Percentiles rank a stretch among this genome's conserved stretches.
phyloP scores from a whole-genome alignment of 2,329 filamentous ascomycete genomes.

The Cladosporium sp. region DNA sequence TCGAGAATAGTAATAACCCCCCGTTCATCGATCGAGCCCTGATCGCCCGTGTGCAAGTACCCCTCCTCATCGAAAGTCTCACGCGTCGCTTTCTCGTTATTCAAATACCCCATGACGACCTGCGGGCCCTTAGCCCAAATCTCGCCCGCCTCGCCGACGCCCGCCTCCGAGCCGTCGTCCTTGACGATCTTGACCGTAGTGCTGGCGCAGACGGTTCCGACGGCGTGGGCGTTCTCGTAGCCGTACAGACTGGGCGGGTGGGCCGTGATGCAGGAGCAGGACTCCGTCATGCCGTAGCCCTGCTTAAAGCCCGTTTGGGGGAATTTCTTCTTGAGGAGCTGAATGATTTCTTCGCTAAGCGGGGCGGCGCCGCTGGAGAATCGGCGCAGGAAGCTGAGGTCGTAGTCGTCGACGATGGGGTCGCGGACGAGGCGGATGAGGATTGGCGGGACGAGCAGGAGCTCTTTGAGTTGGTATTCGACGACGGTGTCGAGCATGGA shows the following conservation, averaged over 20 bases:
- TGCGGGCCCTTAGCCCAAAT: constrained; percentile 22
- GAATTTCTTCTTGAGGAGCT: constrained; percentile 53
- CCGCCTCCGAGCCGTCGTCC: constrained; percentile 52
- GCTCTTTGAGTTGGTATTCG: constrained; percentile 51
- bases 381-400: constrained; percentile 51
- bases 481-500: constrained; percentile 52
- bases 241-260: constrained; percentile 54
- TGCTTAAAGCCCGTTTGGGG: constrained; percentile 60
- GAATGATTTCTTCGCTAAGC: constrained; percentile 53
- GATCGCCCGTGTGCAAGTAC: constrained; percentile 53
- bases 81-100: constrained; percentile 33
- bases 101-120: constrained; percentile 27
- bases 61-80: constrained; percentile 43
- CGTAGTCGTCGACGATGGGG: constrained; percentile 51
- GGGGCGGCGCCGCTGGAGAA: constrained; percentile 61
- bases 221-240: constrained; percentile 55
- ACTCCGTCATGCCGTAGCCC: constrained; percentile 66
- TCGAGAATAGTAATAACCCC: constrained; percentile 57
- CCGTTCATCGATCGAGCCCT: constrained; percentile 50
- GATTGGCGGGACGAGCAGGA: constrained; percentile 58
- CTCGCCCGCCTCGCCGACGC: constrained; percentile 50
- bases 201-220: constrained; percentile 54
- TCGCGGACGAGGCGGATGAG: constrained; percentile 59
- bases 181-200: constrained; percentile 60
- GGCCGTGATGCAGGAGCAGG: constrained; percentile 58